These are phyloP conservation scores for Cymbopogon flexuosus DNA, from an alignment of 202 grass and related monocot species.

Conservation along the genomic window DNA sequence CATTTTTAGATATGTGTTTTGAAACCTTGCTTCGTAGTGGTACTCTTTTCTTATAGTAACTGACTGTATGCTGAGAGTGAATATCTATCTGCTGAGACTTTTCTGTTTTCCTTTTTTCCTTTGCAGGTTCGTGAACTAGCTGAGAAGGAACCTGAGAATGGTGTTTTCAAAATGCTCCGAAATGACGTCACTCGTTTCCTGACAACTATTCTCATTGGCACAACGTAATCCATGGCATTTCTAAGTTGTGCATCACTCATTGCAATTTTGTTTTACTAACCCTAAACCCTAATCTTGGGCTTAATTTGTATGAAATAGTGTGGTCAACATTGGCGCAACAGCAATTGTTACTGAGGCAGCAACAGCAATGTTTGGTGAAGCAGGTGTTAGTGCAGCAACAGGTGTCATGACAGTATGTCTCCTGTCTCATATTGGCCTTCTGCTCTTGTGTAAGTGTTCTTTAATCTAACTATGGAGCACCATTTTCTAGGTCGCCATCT, in stretches of 20 bases:
- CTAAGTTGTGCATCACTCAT: slow-evolving; percentile 5
- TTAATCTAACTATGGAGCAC: background rate
- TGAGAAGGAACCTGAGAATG: slow-evolving; percentile 92
- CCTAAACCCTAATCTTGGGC: background rate
- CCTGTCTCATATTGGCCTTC: slow-evolving; percentile 18
- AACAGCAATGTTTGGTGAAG: slow-evolving; percentile 96
- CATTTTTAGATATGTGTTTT: background rate
- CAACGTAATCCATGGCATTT: slow-evolving; percentile 62
- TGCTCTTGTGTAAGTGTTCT: slow-evolving; percentile 1
- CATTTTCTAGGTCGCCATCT: slow-evolving; percentile 70
- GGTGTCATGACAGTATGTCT: slow-evolving; percentile 90
- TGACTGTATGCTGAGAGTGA: slow-evolving; percentile 13
- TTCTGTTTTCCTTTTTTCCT: background rate
- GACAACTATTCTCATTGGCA: slow-evolving; percentile 99
- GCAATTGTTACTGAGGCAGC: slow-evolving; percentile 96
- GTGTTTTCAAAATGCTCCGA: slow-evolving; percentile 96
- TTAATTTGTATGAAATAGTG: slow-evolving; percentile 49
- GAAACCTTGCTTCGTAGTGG: slow-evolving; percentile 7
- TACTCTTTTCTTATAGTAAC: slow-evolving; percentile 12
- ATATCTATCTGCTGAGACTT: slow-evolving; percentile 28
- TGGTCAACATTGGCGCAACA: slow-evolving; percentile 94
- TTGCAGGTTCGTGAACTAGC: slow-evolving; percentile 75
- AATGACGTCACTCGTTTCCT: slow-evolving; percentile 90
- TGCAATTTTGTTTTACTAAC: slow-evolving; percentile 7
- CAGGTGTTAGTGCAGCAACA: slow-evolving; percentile 85